phyloP scores from a whole-genome alignment of 768 basidiomycete genomes.

The Hortiboletus campestris region DNA sequence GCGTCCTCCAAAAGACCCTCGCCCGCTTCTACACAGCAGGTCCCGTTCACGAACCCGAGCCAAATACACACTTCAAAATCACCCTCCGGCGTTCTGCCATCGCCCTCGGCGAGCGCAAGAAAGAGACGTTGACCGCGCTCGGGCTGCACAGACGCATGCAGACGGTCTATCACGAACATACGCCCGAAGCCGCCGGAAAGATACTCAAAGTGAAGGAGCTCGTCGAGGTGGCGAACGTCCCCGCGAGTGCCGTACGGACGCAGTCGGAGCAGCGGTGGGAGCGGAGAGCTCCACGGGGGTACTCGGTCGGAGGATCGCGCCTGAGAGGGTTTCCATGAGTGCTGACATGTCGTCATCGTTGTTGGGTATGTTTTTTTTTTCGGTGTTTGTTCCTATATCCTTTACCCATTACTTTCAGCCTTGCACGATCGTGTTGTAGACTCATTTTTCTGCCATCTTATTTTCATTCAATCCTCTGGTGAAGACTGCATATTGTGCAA shows the following conservation, averaged over 20 bases:
- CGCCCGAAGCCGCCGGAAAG: slow-evolving; percentile 76
- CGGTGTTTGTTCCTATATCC: neutral
- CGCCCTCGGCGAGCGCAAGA: slow-evolving; percentile 67
- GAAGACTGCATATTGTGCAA: too few relatives aligned
- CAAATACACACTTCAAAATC: slow-evolving; percentile 81
- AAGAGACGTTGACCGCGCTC: slow-evolving; percentile 75
- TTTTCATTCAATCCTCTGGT: neutral
- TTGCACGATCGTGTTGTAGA: neutral
- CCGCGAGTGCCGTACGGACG: slow-evolving; percentile 61
- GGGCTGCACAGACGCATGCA: slow-evolving; percentile 82
- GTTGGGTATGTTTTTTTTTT: slow-evolving; percentile 2
- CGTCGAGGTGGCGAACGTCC: slow-evolving; percentile 84
- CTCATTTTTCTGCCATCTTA: too few relatives aligned
- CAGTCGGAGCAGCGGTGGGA: slow-evolving; percentile 66
- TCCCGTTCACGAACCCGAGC: slow-evolving; percentile 6
- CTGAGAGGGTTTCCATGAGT: slow-evolving; percentile 22
- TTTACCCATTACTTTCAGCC: neutral
- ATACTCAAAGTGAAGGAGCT: slow-evolving; percentile 89
- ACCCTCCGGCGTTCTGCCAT: slow-evolving; percentile 87
- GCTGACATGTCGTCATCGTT: neutral
- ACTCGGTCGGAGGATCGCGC: slow-evolving; percentile 47
- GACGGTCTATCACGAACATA: slow-evolving; percentile 78
- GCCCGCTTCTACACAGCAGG: slow-evolving; percentile 10
- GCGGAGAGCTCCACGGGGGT: slow-evolving; percentile 67
- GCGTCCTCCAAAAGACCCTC: slow-evolving; percentile 1